Percentiles rank a stretch among this genome's conserved stretches.
These are phyloP conservation scores for Trametes polyzona DNA, from an alignment of 1,284 basidiomycete genomes.

Conservation along the genomic window DNA sequence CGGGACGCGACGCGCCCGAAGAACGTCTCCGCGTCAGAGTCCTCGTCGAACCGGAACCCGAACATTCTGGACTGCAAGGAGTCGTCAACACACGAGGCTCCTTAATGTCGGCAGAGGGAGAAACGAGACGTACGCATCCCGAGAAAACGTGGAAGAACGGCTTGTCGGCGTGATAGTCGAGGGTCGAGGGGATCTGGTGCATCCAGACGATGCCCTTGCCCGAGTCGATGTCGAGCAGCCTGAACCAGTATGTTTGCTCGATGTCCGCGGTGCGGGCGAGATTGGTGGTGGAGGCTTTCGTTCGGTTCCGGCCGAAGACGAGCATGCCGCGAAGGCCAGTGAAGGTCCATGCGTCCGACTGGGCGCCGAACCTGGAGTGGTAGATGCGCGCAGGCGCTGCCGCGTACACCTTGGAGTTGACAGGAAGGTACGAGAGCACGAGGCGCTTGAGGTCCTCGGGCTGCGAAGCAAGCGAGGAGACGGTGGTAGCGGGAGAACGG, in stretches of 20 bases:
- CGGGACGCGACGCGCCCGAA: constrained; percentile 49
- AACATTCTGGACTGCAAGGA: constrained; percentile 72
- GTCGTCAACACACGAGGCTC: not conserved
- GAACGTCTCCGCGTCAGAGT: constrained; percentile 61
- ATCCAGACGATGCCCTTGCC: constrained; percentile 83
- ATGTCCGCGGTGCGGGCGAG: constrained; percentile 23
- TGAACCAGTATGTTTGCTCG: constrained; percentile 59
- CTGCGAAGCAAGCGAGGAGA: constrained; percentile 18
- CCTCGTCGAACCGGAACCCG: constrained; percentile 74
- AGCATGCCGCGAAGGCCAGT: constrained; percentile 74
- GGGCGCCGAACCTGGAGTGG: constrained; percentile 54
- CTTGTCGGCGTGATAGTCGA: constrained; percentile 85
- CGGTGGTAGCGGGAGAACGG: constrained; percentile 22
- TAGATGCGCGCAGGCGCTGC: constrained; percentile 50
- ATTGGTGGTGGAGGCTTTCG: constrained; percentile 32
- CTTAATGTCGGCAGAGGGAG: not conserved
- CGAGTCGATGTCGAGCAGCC: constrained; percentile 74
- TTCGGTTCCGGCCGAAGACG: constrained; percentile 70
- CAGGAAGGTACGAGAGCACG: constrained; percentile 35
- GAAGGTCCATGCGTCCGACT: constrained; percentile 65
- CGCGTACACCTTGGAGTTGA: constrained; percentile 32
- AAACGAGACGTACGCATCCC: constrained; percentile 65
- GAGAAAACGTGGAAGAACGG: constrained; percentile 93
- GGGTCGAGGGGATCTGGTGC: constrained; percentile 80
- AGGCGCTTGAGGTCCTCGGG: constrained; percentile 31